Evolutionary conservation across 1,139 yeast species (phyloP).

Genomic region (Pneumocystis wakefieldiae): DNA sequence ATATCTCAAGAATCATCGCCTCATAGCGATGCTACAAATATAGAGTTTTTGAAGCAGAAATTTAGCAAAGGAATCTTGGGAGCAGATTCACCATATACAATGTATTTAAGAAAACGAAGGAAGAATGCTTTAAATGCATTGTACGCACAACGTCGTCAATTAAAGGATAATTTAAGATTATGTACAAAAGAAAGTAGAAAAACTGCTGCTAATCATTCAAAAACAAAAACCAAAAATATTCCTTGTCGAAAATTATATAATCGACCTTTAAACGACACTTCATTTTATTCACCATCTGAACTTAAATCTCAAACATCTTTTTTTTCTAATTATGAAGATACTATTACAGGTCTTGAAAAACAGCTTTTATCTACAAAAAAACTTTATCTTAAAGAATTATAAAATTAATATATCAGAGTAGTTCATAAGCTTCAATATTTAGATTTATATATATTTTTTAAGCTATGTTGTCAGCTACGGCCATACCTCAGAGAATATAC

Average conservation of each 20-base stretch:
- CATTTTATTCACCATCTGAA: neutral
- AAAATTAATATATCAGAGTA: neutral
- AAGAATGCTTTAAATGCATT: neutral
- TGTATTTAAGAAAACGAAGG: neutral
- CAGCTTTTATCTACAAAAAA: neutral
- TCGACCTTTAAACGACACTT: neutral
- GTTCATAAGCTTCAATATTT: neutral
- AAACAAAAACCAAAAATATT: neutral
- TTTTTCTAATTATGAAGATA: neutral
- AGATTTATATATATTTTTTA: neutral
- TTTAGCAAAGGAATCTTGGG: neutral
- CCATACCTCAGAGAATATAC: conserved; percentile 3
- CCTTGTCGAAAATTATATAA: neutral
- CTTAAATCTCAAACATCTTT: neutral
- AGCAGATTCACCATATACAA: neutral
- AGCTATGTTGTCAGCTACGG: neutral
- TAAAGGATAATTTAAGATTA: neutral
- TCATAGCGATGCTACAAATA: neutral
- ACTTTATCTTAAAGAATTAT: neutral
- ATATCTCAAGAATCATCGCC: neutral
- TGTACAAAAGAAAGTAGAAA: neutral
- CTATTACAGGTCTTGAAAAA: neutral
- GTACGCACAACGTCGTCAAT: neutral
- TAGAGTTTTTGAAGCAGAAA: neutral
- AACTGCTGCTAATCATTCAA: neutral